A percentile compares a stretch with the other conserved stretches of the same genome.
phyloP scores from a whole-genome alignment of 441 rosid genomes.

The Macaranga tanarius region DNA sequence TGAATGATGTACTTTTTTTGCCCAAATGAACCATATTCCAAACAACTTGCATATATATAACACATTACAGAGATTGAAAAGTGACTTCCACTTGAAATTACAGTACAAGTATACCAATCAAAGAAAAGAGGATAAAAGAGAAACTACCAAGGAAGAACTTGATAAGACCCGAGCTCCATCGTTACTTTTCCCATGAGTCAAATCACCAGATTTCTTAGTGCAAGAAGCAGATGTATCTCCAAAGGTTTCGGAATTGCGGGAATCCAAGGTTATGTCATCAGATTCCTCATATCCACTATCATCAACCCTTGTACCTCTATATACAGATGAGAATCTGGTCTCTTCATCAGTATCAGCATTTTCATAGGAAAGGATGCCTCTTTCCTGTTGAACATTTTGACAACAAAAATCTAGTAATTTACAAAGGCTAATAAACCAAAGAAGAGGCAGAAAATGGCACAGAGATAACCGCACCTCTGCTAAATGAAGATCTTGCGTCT shows the following conservation, averaged over 20 bases:
- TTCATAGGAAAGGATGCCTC: conserved; percentile 63
- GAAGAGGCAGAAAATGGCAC: conserved; percentile 15
- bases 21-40: background rate
- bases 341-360: conserved; percentile 77
- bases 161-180: conserved; percentile 43
- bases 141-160: conserved; percentile 57
- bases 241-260: conserved; percentile 61
- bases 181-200: conserved; percentile 40
- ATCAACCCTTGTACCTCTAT: conserved; percentile 49
- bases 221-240: conserved; percentile 51
- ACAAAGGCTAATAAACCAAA: conserved; percentile 7
- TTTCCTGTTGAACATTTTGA: conserved; percentile 63
- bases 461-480: conserved; percentile 60
- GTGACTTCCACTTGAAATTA: background rate
- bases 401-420: conserved; percentile 12
- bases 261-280: conserved; percentile 62
- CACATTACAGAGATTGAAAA: background rate
- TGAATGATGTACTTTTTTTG: background rate
- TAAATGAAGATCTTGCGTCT: conserved; percentile 80
- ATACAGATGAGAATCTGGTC: conserved; percentile 80
- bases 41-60: background rate
- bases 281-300: conserved; percentile 82
- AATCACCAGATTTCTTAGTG: conserved; percentile 38
- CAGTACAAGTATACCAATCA: background rate
- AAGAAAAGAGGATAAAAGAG: conserved; percentile 9